These are phyloP conservation scores for Yamagishiella unicocca DNA, from an alignment of 139 green algal species.

Conservation along the genomic window DNA sequence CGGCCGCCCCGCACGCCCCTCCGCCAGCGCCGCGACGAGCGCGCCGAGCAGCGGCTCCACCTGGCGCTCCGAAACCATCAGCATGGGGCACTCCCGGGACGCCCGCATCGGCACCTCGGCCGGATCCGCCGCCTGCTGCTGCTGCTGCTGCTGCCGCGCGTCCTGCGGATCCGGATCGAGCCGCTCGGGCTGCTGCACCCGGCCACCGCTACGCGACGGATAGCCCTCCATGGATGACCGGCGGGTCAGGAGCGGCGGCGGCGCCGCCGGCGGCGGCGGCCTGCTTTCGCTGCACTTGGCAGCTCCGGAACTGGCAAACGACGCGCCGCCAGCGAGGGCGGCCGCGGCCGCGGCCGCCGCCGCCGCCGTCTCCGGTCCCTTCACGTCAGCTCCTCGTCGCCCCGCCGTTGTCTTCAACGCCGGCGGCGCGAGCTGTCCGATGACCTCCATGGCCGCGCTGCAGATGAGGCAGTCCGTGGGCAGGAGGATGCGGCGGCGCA, in stretches of 20 bases:
- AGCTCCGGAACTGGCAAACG: neutral
- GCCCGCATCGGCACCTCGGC: neutral
- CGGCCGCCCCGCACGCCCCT: neutral
- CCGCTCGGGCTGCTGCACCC: neutral
- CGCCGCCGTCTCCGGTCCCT: neutral
- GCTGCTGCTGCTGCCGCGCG: neutral
- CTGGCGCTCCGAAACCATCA: neutral
- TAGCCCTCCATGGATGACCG: too few relatives aligned
- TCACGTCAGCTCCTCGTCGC: neutral
- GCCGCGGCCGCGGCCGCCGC: neutral
- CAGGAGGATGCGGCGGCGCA: constrained; percentile 56
- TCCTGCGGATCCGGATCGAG: too few relatives aligned
- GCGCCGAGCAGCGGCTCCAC: neutral
- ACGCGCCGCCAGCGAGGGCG: neutral
- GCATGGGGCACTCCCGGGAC: neutral
- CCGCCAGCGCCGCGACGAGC: neutral
- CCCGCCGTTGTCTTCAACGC: neutral
- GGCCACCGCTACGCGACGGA: neutral
- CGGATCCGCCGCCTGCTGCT: neutral
- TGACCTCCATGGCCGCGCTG: neutral
- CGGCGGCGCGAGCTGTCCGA: neutral
- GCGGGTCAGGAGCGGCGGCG: too few relatives aligned
- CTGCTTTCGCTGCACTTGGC: too few relatives aligned
- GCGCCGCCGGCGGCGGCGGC: too few relatives aligned
- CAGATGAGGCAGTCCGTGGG: constrained; percentile 56